Base-by-base conservation (phyloP, 2,329 filamentous ascomycete genomes). In the Claviceps arundinis region DNA sequence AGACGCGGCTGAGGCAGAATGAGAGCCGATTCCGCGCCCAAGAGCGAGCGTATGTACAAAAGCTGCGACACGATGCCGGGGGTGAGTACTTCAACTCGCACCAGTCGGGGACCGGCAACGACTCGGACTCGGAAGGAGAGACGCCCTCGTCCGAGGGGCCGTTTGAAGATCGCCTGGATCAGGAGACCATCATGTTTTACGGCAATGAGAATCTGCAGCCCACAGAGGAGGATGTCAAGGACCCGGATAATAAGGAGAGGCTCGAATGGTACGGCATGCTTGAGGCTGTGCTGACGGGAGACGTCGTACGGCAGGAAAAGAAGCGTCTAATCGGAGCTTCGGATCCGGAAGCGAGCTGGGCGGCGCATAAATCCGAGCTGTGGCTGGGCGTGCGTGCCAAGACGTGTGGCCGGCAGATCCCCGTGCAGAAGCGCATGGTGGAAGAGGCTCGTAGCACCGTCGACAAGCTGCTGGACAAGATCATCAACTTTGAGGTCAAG, bases 181-280 rank as follows among this genome's bases (percentile, higher is more conserved):
- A 94, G 60, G 90, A 96, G 65, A 91, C 88, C 17, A 82, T 95
- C 63, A 82, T 97, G 65, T 95, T 95, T 61, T 90, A 95, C 63
- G 87, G 88, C 53, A 89, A 91, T 61, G 89, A 96, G 61, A 85
- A 93, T 58, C 80, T 89, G 58, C 87, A 93, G 61, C 90, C 90
- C 1, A 93, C 88, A 3, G 77, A 88, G 24, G 93, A 97, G 62
- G 93, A 98, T 65, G 69, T 97, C 50, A 85, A 87, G 66, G 87
- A 96, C 60, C 87, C 89, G 1, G 82, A 84, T 56, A 96, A 90
- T 63, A 79, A 90, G 55, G 93, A 97, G 68, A 78, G 91, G 45
- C 74, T 98, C 24, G 93, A 98, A 69, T 98, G 93, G 93, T 90
- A 98, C 69, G 89, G 89, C 3, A 98, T 98, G 93, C 72, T 98